Evolutionary conservation across 805 yeast species (phyloP), one percentile per base, ranked within the genome.

Genomic region (Cyberlindnera subsufficiens): DNA sequence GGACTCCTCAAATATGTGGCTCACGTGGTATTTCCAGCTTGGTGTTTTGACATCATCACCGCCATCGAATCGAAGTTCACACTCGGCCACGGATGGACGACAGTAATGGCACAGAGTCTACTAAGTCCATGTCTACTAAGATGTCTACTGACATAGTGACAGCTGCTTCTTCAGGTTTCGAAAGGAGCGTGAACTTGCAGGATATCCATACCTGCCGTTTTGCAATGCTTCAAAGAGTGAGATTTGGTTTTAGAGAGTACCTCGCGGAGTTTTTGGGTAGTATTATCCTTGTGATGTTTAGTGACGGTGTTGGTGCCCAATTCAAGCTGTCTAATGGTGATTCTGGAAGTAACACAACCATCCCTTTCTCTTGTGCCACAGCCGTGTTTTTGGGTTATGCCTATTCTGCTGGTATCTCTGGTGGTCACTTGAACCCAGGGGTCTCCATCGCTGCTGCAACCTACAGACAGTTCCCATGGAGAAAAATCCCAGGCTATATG

Each of bases 401-500:
- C 41, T 62, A 66, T 7, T 66, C 77, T 33, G 78, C 78, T 45
- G 81, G 81, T 50, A 63, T 75, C 41, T 74, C 79, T 32, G 80
- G 79, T 53, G 81, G 75, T n/a, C 81, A 75, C 56, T 54, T 75
- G 45, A 75, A 76, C 57, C 79, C 80, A 4, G 74, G 77, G 43
- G 68, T 75, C 30, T 74, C 80, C 1, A 39, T 76, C 8, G 56
- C 69, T 10, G 64, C 70, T 52, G 74, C 73, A 46, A 53, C 71
- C 11, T 76, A 62, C 52, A 67, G 81, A 58, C 73, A 72, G 8
- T 75, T 76, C 52, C 80, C 80, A 22, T 64, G 72, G 64, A 61
- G 60, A 41, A 74, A 75, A 47, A 65, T 72, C 18, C 72, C 61
- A 39, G 61, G 64, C 30, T 76, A 74, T 54, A 52, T 74, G 30